These are phyloP conservation scores for Pythium chondricola DNA, from an alignment of 352 stramenopile genomes.

Conservation along the genomic window DNA sequence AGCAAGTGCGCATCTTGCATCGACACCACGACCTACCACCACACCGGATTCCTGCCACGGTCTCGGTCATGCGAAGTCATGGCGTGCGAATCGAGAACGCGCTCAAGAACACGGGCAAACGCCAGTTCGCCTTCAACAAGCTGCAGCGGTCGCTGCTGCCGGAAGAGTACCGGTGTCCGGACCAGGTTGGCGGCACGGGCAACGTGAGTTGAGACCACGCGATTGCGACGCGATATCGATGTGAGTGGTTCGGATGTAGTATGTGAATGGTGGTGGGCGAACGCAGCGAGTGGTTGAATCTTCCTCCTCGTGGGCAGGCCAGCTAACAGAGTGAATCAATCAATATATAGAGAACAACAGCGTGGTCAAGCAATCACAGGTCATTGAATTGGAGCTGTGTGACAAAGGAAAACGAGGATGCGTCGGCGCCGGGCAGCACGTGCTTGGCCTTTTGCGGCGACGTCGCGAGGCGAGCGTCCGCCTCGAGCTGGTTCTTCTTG, in stretches of 20 bases:
- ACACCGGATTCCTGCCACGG: slow-evolving; percentile 69
- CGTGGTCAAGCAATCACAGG: too few relatives aligned
- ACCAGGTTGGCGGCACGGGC: slow-evolving; percentile 74
- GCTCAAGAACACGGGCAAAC: slow-evolving; percentile 87
- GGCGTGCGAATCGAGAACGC: slow-evolving; percentile 86
- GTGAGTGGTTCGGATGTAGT: neutral
- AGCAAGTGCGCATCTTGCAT: slow-evolving; percentile 88
- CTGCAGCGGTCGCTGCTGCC: slow-evolving; percentile 82
- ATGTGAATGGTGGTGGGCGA: slow-evolving; percentile 2
- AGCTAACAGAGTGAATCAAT: too few relatives aligned
- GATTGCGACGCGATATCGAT: neutral
- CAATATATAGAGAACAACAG: too few relatives aligned
- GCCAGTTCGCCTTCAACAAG: slow-evolving; percentile 86
- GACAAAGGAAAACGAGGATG: slow-evolving; percentile 49
- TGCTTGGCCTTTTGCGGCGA: slow-evolving; percentile 46
- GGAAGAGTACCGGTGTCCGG: slow-evolving; percentile 81
- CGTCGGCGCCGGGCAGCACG: slow-evolving; percentile 27
- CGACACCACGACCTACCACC: slow-evolving; percentile 73
- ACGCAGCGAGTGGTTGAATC: too few relatives aligned
- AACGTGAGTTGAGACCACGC: slow-evolving; percentile 62
- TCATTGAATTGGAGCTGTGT: slow-evolving; percentile 70
- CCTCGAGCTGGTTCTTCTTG: slow-evolving; percentile 68
- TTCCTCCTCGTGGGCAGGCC: too few relatives aligned
- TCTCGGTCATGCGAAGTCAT: slow-evolving; percentile 84
- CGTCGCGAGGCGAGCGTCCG: slow-evolving; percentile 57